Percentiles rank a stretch among this genome's conserved stretches.
Conservation (phyloP, 352 stramenopile genomes). For the Phytophthora hibernalis region DNA sequence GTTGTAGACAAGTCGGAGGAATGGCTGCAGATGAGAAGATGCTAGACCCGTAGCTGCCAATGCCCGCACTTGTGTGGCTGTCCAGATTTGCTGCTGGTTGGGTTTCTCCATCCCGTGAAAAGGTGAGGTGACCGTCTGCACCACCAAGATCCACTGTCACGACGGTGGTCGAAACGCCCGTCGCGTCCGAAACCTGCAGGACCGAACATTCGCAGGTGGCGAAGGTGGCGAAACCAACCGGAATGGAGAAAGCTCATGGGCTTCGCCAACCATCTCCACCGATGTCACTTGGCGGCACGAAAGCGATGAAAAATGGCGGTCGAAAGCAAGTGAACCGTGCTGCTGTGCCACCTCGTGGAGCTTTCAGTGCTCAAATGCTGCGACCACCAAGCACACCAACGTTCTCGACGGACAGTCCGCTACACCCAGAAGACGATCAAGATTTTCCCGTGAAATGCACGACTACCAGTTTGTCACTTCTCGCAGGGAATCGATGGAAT, state of each 20-base stretch:
- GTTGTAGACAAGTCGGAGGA: slow-evolving; percentile 58
- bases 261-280: slow-evolving; percentile 23
- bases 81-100: slow-evolving; percentile 18
- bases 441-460: slow-evolving; percentile 8
- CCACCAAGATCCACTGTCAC: slow-evolving; percentile 27
- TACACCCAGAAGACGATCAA: slow-evolving; percentile 14
- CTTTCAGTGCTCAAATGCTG: slow-evolving; percentile 51
- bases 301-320: slow-evolving; percentile 4
- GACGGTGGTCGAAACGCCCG: slow-evolving; percentile 19
- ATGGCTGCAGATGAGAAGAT: slow-evolving; percentile 52
- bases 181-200: slow-evolving; percentile 16
- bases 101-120: slow-evolving; percentile 5
- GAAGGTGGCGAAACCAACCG: slow-evolving; percentile 22
- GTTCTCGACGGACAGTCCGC: slow-evolving; percentile 20
- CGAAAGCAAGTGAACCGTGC: slow-evolving; percentile 1
- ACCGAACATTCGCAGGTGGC: background rate
- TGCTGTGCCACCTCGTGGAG: slow-evolving; percentile 37
- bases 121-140: slow-evolving; percentile 1
- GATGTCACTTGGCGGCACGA: background rate
- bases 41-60: slow-evolving; percentile 51
- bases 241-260: slow-evolving; percentile 28
- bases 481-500: slow-evolving; percentile 10
- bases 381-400: slow-evolving; percentile 27
- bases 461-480: slow-evolving; percentile 24
- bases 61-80: slow-evolving; percentile 40